Base-by-base conservation (phyloP, 768 basidiomycete species). In the Psilocybe cubensis region DNA sequence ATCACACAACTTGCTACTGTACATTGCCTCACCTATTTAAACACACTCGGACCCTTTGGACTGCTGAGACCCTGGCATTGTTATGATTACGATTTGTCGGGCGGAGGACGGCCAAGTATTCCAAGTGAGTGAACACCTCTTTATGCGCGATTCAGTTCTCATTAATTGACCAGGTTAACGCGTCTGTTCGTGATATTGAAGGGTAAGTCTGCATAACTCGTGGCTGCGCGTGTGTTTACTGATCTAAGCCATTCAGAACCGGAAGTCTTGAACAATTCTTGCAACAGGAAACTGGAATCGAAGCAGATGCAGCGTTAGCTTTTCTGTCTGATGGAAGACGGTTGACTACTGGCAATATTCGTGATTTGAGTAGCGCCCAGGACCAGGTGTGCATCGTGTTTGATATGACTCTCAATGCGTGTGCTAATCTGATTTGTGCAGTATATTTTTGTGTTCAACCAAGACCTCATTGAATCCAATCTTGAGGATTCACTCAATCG, bases 361-460 rank as follows among this genome's bases (percentile, higher is more conserved):
- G 89, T 31, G 92, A 94, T 63, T 74, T 94, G 35, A 89, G 85
- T 31, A 87, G 88, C 47, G 76, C 83, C 20, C 83, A 86, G 65
- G 89, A 90, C 72, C 90, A 92, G 80, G 91, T 91, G 48, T 49
- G 79, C 31, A 20, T 2, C 23, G 29, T 49, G 11, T 40, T 47
- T 44, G 12, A 47, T 50, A 25, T 40, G 29, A 17, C 54, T 24
- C 46, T 12, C 46, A 18, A 28, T 20, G 0, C 14, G 25, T 12
- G 17, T 46, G 3, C 23, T 46, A 17, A 52, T 51, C 54, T n/a
- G 56, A 8, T 23, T 21, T 27, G 33, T 44, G 54, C 52, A 76
- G 92, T 79, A 84, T 6, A 88, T 94, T 58, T 94, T 84, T 65
- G 89, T 94, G 4, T 94, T 91, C 74, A 94, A 93, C 73, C 92